A percentile compares a stretch with the other conserved stretches of the same genome.
Conservation (phyloP, 139 green algal genomes). For the Chlorella ohadii region DNA sequence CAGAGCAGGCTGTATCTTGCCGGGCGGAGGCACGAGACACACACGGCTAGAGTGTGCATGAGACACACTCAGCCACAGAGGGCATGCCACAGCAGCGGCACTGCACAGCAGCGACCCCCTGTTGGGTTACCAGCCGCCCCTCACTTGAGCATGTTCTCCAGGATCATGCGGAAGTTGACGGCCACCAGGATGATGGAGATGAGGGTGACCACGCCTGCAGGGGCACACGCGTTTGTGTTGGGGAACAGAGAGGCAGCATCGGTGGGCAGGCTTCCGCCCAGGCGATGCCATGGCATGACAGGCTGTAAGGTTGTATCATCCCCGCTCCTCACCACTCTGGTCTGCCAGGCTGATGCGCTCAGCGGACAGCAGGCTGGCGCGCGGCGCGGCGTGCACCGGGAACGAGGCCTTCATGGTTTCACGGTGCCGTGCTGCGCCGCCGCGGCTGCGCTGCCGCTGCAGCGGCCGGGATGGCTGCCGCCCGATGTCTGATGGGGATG, state of each 20-base stretch:
- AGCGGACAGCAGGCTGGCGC: slow-evolving; percentile 63
- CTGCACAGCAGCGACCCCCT: neutral
- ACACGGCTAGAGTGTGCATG: too few relatives aligned
- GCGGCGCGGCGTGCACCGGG: slow-evolving; percentile 60
- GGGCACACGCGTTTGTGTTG: neutral
- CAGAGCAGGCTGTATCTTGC: too few relatives aligned
- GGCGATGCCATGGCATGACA: too few relatives aligned
- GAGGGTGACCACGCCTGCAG: slow-evolving; percentile 78
- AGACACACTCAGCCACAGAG: too few relatives aligned
- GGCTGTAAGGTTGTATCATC: too few relatives aligned
- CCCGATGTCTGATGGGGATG: too few relatives aligned
- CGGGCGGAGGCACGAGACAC: too few relatives aligned
- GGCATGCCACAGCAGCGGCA: too few relatives aligned
- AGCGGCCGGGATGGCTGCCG: neutral
- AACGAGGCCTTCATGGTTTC: slow-evolving; percentile 54
- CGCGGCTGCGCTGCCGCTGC: slow-evolving; percentile 5
- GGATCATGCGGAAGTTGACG: slow-evolving; percentile 83
- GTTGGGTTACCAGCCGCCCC: too few relatives aligned
- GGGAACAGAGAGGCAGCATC: neutral
- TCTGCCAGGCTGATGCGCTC: slow-evolving; percentile 68
- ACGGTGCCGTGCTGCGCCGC: neutral
- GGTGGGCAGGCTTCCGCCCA: too few relatives aligned
- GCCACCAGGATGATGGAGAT: slow-evolving; percentile 76
- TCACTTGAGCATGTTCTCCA: slow-evolving; percentile 89
- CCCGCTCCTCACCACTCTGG: slow-evolving; percentile 23